A percentile compares a stretch with the other conserved stretches of the same genome.
Conservation (phyloP, 2,329 filamentous ascomycete genomes). For the Dothistroma septosporum region DNA sequence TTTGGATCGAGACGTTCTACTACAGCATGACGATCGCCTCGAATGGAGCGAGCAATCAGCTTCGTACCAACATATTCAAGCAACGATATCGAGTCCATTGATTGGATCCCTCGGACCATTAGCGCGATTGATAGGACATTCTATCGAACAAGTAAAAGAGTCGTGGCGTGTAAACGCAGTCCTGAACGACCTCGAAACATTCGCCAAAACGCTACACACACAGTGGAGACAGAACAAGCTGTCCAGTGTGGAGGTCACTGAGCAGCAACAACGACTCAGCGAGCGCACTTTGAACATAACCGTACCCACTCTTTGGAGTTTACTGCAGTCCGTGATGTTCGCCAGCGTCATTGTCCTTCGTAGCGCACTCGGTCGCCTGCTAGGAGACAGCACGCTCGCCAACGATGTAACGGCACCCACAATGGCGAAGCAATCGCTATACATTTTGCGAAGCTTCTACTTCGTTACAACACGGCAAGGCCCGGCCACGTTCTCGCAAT, state of each 20-base stretch:
- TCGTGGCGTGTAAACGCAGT: conserved; percentile 48
- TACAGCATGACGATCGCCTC: conserved; percentile 52
- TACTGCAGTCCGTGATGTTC: conserved; percentile 73
- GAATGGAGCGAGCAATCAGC: conserved; percentile 59
- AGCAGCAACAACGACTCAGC: conserved; percentile 61
- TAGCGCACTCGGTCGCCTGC: conserved; percentile 63
- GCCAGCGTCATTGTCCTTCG: conserved; percentile 70
- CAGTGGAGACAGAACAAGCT: conserved; percentile 74
- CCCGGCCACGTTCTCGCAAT: conserved; percentile 72
- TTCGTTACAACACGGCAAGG: conserved; percentile 76
- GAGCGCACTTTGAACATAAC: conserved; percentile 63
- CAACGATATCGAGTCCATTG: conserved; percentile 58
- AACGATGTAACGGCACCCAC: conserved; percentile 56
- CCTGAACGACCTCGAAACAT: conserved; percentile 62
- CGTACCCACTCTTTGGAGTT: conserved; percentile 66
- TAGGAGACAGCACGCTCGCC: conserved; percentile 55
- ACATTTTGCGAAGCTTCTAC: conserved; percentile 70
- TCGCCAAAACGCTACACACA: conserved; percentile 61
- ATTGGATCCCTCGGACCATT: conserved; percentile 64
- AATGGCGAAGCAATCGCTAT: conserved; percentile 67
- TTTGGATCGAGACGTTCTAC: conserved; percentile 63
- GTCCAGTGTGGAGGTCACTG: conserved; percentile 64
- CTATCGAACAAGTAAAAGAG: conserved; percentile 56
- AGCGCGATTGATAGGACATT: conserved; percentile 61
- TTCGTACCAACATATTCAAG: conserved; percentile 58